Conservation (phyloP, 108 stramenopile species). For the Discostella pseudostelligera region DNA sequence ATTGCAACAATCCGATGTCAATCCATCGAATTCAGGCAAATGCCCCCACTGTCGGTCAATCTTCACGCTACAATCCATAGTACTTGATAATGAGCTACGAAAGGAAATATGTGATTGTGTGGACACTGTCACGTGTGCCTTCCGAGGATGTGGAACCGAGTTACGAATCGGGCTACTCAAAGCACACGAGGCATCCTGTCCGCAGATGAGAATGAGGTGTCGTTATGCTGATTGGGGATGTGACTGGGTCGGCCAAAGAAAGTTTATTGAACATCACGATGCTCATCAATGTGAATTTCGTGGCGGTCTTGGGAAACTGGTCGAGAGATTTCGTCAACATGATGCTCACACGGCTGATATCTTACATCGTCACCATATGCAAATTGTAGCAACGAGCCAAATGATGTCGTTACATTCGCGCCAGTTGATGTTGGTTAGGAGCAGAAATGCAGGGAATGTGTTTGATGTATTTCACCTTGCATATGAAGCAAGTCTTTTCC, state of each 20-base stretch:
- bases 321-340: constrained; percentile 7
- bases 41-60: constrained; percentile 41
- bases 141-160: constrained; percentile 21
- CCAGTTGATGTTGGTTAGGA: constrained; percentile 1
- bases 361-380: constrained; percentile 5
- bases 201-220: constrained; percentile 23
- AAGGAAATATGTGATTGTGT: constrained; percentile 29
- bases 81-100: constrained; percentile 10
- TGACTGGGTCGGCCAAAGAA: constrained; percentile 31
- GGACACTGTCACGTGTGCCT: constrained; percentile 23
- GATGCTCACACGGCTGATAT: background rate
- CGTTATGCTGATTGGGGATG: constrained; percentile 42
- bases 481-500: constrained; percentile 25
- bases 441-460: constrained; percentile 24
- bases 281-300: constrained; percentile 10
- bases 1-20: background rate
- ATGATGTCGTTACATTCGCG: constrained; percentile 5
- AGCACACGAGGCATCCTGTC: constrained; percentile 30
- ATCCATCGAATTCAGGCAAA: constrained; percentile 19
- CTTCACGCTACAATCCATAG: constrained; percentile 13
- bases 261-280: constrained; percentile 28
- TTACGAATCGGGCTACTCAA: constrained; percentile 11
- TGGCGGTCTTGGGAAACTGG: constrained; percentile 4
- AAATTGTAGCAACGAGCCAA: background rate
- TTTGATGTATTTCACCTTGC: constrained; percentile 27